A percentile compares a stretch with the other conserved stretches of the same genome.
These are phyloP conservation scores for Trichoderma endophyticum DNA, from an alignment of 2,329 filamentous ascomycete genomes.

Conservation along the genomic window DNA sequence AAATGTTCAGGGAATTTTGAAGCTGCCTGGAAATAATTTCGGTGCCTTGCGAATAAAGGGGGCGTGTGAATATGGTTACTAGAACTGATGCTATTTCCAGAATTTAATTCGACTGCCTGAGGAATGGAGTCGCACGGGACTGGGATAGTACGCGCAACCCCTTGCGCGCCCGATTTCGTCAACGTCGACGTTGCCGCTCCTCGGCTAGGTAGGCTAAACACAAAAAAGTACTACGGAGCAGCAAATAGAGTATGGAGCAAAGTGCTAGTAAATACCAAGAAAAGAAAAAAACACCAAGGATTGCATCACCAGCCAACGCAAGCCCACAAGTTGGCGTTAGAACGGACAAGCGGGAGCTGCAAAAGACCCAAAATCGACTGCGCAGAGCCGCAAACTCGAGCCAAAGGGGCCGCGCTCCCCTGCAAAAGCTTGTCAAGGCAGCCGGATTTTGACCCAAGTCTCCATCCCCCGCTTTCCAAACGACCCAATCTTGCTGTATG, in stretches of 20 bases:
- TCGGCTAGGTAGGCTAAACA: background rate
- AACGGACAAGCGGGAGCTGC: background rate
- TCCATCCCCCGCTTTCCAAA: conserved; percentile 1
- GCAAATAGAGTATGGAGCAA: background rate
- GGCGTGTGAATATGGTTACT: background rate
- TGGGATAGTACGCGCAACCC: background rate
- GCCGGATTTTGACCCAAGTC: conserved; percentile 11
- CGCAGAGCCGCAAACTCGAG: conserved; percentile 7
- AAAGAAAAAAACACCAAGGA: background rate
- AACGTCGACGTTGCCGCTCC: background rate
- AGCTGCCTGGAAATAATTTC: conserved; percentile 15
- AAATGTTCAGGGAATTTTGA: background rate
- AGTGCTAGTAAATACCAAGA: background rate
- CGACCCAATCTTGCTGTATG: background rate
- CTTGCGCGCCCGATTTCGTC: background rate
- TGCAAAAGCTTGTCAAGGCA: conserved; percentile 1
- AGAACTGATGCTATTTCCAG: background rate
- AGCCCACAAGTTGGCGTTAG: conserved; percentile 1
- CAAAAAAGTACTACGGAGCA: background rate
- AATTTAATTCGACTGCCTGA: background rate
- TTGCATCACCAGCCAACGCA: conserved; percentile 14
- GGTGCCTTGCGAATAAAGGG: conserved; percentile 6
- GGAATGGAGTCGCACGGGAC: background rate
- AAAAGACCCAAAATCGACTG: background rate
- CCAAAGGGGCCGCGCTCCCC: background rate